Evolutionary conservation across 192 early-diverging fungal species (phyloP).

Genomic region (Gonapodya sp.): DNA sequence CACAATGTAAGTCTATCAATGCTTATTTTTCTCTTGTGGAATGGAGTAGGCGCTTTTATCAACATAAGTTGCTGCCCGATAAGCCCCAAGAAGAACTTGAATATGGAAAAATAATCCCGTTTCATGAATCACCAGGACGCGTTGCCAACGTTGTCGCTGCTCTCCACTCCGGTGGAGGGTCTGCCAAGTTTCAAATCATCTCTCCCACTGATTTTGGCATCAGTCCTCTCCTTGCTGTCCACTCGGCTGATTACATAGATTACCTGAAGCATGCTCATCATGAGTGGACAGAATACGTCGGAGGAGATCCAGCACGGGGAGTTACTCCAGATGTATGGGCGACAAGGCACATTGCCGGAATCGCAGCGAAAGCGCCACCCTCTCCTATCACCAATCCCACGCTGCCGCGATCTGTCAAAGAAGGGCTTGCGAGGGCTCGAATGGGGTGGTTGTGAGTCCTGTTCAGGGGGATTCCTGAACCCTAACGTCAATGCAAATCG

Average conservation of each 20-base stretch:
- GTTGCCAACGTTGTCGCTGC: neutral
- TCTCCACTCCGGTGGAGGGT: neutral
- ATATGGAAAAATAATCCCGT: neutral
- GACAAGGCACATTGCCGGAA: neutral
- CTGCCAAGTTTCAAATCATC: neutral
- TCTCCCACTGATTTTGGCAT: conserved; percentile 19
- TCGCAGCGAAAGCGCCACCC: conserved; percentile 43
- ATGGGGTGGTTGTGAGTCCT: conserved; percentile 39
- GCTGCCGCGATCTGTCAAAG: conserved; percentile 10
- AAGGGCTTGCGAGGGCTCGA: conserved; percentile 16
- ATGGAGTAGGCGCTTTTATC: no score
- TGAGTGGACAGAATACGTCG: conserved; percentile 27
- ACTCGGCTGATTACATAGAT: conserved; percentile 43
- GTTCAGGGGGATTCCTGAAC: conserved; percentile 38
- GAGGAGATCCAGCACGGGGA: neutral
- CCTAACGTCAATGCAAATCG: conserved; percentile 19
- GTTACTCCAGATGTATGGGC: neutral
- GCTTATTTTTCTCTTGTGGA: no score
- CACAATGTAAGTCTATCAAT: neutral
- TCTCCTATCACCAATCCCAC: conserved; percentile 28
- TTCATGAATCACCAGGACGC: neutral
- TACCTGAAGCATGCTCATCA: conserved; percentile 49
- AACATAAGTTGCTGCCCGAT: no score
- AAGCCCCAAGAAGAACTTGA: neutral
- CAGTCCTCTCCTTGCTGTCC: conserved; percentile 43